phyloP scores from a whole-genome alignment of 2,329 filamentous ascomycete species.

The Dothideomycetidae sp. region DNA sequence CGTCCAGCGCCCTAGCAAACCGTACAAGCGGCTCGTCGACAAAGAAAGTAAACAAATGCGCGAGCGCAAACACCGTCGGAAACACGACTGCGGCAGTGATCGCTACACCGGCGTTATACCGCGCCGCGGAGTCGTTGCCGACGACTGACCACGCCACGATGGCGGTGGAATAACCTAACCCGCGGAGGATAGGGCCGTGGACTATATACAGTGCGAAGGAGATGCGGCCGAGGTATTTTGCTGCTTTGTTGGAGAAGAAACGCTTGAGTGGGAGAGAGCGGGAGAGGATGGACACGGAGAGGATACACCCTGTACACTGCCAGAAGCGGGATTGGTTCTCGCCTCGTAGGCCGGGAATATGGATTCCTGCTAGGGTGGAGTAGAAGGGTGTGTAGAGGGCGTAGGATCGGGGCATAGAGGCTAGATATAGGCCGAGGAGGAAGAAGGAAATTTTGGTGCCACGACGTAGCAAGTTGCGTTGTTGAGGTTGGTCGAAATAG shows the following conservation, averaged over 20 bases:
- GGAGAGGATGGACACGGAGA: conserved; percentile 37
- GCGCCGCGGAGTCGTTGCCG: conserved; percentile 31
- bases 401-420: conserved; percentile 32
- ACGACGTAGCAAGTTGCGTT: not conserved
- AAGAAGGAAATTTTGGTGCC: conserved; percentile 29
- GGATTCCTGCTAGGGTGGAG: conserved; percentile 33
- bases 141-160: conserved; percentile 34
- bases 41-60: conserved; percentile 42
- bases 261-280: conserved; percentile 33
- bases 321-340: conserved; percentile 39
- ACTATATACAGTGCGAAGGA: conserved; percentile 49
- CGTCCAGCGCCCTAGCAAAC: conserved; percentile 44
- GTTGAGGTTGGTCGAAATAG: too few relatives aligned
- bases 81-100: conserved; percentile 35
- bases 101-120: conserved; percentile 35
- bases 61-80: conserved; percentile 39
- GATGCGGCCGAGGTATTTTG: conserved; percentile 46
- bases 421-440: conserved; percentile 40
- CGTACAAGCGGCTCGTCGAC: conserved; percentile 42
- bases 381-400: conserved; percentile 38
- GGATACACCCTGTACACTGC: conserved; percentile 36
- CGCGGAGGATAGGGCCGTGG: conserved; percentile 36
- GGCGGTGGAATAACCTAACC: conserved; percentile 37
- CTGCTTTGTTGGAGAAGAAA: conserved; percentile 34
- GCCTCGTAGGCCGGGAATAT: conserved; percentile 34